Base-by-base conservation (phyloP, 495 filamentous ascomycete species). In the Xylaria longipes region DNA sequence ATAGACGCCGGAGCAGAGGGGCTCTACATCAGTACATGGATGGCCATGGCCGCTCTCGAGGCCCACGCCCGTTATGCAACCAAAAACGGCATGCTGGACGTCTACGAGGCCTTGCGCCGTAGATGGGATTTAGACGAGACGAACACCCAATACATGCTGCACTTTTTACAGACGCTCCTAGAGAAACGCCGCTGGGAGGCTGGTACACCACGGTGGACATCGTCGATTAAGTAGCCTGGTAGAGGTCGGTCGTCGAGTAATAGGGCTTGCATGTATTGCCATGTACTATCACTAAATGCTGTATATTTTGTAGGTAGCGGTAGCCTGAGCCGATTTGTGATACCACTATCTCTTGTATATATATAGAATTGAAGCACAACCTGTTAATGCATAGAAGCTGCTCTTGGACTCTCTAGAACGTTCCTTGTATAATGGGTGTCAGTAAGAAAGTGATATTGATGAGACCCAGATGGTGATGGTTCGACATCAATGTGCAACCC, bases 1-100 rank as follows among this genome's bases (percentile, higher is more conserved):
- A 57, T 86, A 7, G 86, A 87, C 39, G 74, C 77, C 15, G 46
- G 65, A 17, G 73, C 74, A 31, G 69, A 71, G 0, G 83, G 74
- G 6, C 56, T 89, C 17, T 80, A 82, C 65, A 81, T 88, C 37
- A 82, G 77, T 68, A 81, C 79, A 4, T 87, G 86, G 86, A 77
- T 88, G 78, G 86, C 78, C 22, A 72, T 83, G 35, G 86, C 83
- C 80, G 78, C 79, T 3, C 72, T 89, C 20, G 79, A 76, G 37
- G 87, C 87, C 17, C 87, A 88, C 71, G 70, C 78, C 31, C 79
- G 70, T 58, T 87, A 79, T 74, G 78, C 78, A 35, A 76, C 77
- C 12, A 71, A 73, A 41, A 73, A 78, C 14, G 75, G 77, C 45
- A 78, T 85, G 14, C 50, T 84, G 61, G 80, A 82, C 35, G 77